phyloP scores from a whole-genome alignment of 73 alveolate species.

The Paramecium pentaurelia region DNA sequence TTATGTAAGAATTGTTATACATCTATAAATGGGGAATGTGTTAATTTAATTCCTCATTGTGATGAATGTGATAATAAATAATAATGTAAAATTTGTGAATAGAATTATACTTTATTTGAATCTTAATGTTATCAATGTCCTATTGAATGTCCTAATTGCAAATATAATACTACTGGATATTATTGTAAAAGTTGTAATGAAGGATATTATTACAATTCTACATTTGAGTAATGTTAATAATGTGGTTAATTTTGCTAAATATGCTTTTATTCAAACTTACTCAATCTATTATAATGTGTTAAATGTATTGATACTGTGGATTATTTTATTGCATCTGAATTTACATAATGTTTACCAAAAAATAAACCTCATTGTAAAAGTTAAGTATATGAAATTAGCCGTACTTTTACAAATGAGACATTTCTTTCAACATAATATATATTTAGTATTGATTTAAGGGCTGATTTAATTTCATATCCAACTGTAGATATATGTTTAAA shows the following conservation, averaged over 20 bases:
- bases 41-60: background rate
- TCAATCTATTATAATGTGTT: background rate
- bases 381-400: background rate
- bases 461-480: background rate
- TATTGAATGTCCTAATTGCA: background rate
- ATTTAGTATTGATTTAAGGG: background rate
- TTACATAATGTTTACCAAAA: background rate
- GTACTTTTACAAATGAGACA: background rate
- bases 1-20: background rate
- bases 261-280: background rate
- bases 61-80: background rate
- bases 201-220: background rate
- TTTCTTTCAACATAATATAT: background rate
- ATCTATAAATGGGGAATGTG: background rate
- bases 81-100: background rate
- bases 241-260: background rate
- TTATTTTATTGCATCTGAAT: background rate
- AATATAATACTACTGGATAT: background rate
- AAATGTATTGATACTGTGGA: background rate
- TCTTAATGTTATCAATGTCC: background rate
- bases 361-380: background rate
- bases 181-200: background rate
- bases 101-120: background rate
- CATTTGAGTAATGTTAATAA: background rate
- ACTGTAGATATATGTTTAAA: background rate